Base-by-base conservation (phyloP, 352 stramenopile species). In the Pythium vanterpoolii region DNA sequence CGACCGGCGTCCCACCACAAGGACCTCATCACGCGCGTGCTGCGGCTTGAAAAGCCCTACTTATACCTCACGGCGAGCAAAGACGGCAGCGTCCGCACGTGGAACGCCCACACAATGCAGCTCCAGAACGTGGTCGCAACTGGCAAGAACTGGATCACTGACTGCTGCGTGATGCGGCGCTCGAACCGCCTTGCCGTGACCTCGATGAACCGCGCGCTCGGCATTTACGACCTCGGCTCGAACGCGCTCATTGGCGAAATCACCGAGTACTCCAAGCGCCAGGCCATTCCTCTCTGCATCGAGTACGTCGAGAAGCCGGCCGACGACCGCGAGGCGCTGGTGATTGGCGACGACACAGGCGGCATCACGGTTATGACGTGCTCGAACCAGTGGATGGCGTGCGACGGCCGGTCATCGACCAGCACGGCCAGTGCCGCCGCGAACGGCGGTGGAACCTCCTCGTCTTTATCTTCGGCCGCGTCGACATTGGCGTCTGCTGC, bases 301-400 rank as follows among this genome's bases (percentile, higher is more conserved):
- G 85, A 83, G 42, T 94, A 94, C 59, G 76, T 90, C 30, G 78
- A 90, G 53, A 90, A 91, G 43, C 76, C 81, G 0, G 76, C 77
- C 1, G 78, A 89, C 44, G 77, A 90, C 27, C 69, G 76, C 4
- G 85, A 95, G 62, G 80, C 84, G 9, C 66, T 95, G 1, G 74
- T 92, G 16, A 68, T 95, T 38, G 85, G 85, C 38, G 83, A 93
- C 26, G 85, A 95, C 59, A 87, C 74, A 0, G 85, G 85, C 5
- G 71, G 77, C 11, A 86, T 91, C 51, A 87, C 81, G 3, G 74
- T 89, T 14, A 75, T 92, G 62, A 86, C 74, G 1, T 90, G 79
- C 33, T 92, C 79, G 0, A 69, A 83, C 42, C 73, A 87, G 44
- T 92, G 82, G 82, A 34, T 85, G 27, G 68, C 76, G 18, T 90